phyloP scores from a whole-genome alignment of 2,329 filamentous ascomycete genomes.

The Trichoderma citrinoviride region DNA sequence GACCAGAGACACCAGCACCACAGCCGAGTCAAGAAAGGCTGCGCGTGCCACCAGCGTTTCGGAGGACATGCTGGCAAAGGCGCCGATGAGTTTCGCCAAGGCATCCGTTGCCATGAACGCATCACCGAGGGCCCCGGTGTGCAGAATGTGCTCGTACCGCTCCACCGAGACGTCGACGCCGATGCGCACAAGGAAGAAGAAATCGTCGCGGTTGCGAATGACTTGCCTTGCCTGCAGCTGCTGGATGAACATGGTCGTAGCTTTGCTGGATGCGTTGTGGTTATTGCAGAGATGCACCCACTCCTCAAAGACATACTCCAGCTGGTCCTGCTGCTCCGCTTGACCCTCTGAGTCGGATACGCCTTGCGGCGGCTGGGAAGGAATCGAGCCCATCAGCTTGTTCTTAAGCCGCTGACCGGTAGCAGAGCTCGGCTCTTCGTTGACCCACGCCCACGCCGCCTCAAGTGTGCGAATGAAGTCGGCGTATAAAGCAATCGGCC shows the following conservation, averaged over 20 bases:
- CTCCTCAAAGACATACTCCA: conserved; percentile 94
- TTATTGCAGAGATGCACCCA: conserved; percentile 84
- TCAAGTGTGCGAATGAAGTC: conserved; percentile 84
- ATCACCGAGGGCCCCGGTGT: conserved; percentile 58
- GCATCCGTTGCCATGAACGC: conserved; percentile 68
- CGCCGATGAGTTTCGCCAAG: conserved; percentile 73
- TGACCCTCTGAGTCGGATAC: conserved; percentile 54
- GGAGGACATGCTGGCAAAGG: conserved; percentile 70
- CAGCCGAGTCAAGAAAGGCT: conserved; percentile 71
- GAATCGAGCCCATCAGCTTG: conserved; percentile 49
- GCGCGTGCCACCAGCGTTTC: conserved; percentile 63
- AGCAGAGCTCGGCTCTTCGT: conserved; percentile 64
- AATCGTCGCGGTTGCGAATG: conserved; percentile 71
- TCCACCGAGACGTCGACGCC: conserved; percentile 78
- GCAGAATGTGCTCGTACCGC: conserved; percentile 70
- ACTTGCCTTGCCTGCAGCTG: conserved; percentile 76
- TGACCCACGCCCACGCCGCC: conserved; percentile 76
- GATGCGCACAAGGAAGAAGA: conserved; percentile 74
- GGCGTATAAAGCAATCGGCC: conserved; percentile 73
- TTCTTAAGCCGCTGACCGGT: conserved; percentile 69
- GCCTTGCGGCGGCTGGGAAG: conserved; percentile 41
- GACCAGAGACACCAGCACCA: conserved; percentile 75
- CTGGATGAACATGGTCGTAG: conserved; percentile 72
- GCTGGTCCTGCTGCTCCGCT: conserved; percentile 69
- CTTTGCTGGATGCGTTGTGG: conserved; percentile 70